phyloP scores from a whole-genome alignment of 1,284 basidiomycete genomes.

The Polyporus tsugae region DNA sequence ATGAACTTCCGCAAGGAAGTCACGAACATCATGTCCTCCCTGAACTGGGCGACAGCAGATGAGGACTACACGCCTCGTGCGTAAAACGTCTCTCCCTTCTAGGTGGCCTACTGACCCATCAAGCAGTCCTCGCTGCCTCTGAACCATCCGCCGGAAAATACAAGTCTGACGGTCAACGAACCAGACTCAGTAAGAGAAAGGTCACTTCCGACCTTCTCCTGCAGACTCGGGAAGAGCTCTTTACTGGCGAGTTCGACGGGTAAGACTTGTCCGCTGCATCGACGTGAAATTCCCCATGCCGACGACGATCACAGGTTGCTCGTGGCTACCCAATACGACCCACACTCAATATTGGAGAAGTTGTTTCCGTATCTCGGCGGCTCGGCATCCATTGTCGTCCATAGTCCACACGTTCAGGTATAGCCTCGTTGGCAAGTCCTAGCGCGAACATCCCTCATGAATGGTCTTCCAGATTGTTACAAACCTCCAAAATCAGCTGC shows the following conservation, averaged over 20 bases:
- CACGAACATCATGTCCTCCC: conserved; percentile 65
- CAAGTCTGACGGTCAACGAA: conserved; percentile 74
- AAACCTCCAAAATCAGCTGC: conserved; percentile 79
- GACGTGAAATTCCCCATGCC: conserved; percentile 9
- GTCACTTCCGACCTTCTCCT: conserved; percentile 64
- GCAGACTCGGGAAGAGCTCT: conserved; percentile 81
- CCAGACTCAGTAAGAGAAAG: conserved; percentile 78
- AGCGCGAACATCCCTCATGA: conserved; percentile 16
- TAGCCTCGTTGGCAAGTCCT: not conserved
- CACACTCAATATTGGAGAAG: conserved; percentile 81
- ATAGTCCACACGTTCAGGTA: conserved; percentile 85
- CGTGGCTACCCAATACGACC: conserved; percentile 88
- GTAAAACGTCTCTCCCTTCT: conserved; percentile 25
- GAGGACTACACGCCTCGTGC: conserved; percentile 77
- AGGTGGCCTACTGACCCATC: not conserved
- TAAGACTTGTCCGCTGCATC: conserved; percentile 44
- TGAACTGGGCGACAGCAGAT: conserved; percentile 94
- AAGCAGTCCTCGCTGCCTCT: conserved; percentile 61
- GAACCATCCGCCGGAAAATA: conserved; percentile 61
- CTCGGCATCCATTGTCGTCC: conserved; percentile 87
- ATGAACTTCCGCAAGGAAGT: conserved; percentile 87
- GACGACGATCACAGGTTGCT: conserved; percentile 63
- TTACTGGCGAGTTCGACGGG: conserved; percentile 89
- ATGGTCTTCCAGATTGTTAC: conserved; percentile 62
- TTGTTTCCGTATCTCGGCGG: conserved; percentile 84